A percentile compares a stretch with the other conserved stretches of the same genome.
Conservation (phyloP, 805 yeast genomes). For the Saccharomycopsis guyanensis region DNA sequence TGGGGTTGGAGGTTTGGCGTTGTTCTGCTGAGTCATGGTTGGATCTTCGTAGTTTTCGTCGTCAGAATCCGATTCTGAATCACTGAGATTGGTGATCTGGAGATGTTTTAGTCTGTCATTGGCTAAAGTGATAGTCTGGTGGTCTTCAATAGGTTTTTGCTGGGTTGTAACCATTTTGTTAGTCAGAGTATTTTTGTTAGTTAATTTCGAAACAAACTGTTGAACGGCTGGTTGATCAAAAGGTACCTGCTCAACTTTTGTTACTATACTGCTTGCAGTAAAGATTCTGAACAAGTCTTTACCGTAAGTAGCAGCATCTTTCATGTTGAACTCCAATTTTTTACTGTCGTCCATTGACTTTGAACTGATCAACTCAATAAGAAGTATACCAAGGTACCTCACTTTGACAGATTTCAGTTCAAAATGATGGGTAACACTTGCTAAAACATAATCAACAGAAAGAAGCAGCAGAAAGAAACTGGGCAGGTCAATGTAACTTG, state of each 20-base stretch:
- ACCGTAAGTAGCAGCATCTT: conserved; percentile 5
- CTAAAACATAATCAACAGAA: not conserved
- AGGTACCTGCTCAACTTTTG: too few relatives aligned
- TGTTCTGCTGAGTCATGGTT: conserved; percentile 16
- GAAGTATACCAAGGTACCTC: conserved; percentile 16
- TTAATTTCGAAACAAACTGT: not conserved
- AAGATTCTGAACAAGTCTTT: not conserved
- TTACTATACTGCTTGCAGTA: not conserved
- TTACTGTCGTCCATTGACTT: not conserved
- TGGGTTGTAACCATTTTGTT: not conserved
- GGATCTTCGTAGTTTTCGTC: conserved; percentile 21
- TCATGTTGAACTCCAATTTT: conserved; percentile 14
- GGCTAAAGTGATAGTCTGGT: not conserved
- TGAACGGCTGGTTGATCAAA: not conserved
- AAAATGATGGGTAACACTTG: conserved; percentile 13
- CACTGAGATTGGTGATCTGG: not conserved
- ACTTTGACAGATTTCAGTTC: conserved; percentile 11
- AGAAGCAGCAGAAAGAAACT: conserved; percentile 4
- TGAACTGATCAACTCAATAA: conserved; percentile 14
- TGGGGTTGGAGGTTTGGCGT: conserved; percentile 15
- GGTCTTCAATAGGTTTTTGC: not conserved
- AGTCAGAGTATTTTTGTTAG: not conserved
- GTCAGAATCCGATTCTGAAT: conserved; percentile 17
- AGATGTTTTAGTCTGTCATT: not conserved
- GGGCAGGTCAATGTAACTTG: not conserved